phyloP scores from a whole-genome alignment of 352 stramenopile genomes.

The Pythium grandisporangium region DNA sequence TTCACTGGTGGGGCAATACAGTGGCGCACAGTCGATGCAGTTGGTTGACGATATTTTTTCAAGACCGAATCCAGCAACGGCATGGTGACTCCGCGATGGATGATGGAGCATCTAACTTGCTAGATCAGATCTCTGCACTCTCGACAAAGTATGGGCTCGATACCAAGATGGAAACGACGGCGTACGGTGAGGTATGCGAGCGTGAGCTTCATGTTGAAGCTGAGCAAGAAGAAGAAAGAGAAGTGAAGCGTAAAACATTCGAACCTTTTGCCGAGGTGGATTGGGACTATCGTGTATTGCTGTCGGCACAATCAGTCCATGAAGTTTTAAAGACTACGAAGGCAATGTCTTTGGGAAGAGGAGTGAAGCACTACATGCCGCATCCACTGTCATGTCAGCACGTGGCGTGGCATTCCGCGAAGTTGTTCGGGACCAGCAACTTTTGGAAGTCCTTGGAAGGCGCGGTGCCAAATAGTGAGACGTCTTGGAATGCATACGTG shows the following conservation, averaged over 20 bases:
- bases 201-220: constrained; percentile 48
- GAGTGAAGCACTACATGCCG: background rate
- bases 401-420: constrained; percentile 16
- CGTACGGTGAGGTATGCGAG: constrained; percentile 39
- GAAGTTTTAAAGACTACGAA: too few relatives aligned
- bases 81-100: background rate
- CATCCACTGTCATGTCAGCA: background rate
- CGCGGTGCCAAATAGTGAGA: background rate
- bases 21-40: constrained; percentile 9
- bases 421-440: constrained; percentile 30
- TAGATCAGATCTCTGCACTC: constrained; percentile 10
- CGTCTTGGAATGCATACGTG: constrained; percentile 6
- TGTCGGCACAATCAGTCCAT: background rate
- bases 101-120: constrained; percentile 1
- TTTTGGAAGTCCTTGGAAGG: constrained; percentile 19
- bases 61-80: background rate
- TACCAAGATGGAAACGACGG: constrained; percentile 25
- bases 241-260: constrained; percentile 8
- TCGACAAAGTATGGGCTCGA: constrained; percentile 20
- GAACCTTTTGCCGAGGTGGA: constrained; percentile 9
- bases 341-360: background rate
- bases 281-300: constrained; percentile 7
- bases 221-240: constrained; percentile 23
- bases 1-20: constrained; percentile 32
- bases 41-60: constrained; percentile 26